Percentiles rank a stretch among this genome's conserved stretches.
Conservation (phyloP, 192 early-diverging fungal genomes). For the Backusella sp. region DNA sequence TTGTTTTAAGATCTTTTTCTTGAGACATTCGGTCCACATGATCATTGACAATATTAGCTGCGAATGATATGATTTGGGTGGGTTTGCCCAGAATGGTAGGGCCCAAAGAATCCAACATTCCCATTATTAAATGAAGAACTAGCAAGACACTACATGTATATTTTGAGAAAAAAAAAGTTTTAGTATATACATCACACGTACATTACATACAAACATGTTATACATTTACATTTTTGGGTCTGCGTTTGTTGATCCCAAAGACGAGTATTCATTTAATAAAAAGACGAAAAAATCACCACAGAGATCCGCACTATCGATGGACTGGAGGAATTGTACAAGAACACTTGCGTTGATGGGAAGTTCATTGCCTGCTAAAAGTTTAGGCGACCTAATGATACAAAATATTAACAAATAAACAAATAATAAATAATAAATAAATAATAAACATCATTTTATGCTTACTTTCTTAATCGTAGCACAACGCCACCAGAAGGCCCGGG, state of each 20-base stretch:
- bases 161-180: background rate
- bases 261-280: slow-evolving; percentile 69
- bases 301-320: slow-evolving; percentile 53
- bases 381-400: slow-evolving; percentile 15
- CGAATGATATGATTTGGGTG: slow-evolving; percentile 72
- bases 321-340: slow-evolving; percentile 65
- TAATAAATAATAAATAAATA: slow-evolving; percentile 35
- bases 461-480: slow-evolving; percentile 42
- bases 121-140: slow-evolving; percentile 57
- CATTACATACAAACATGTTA: background rate
- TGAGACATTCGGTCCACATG: slow-evolving; percentile 28
- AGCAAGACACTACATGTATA: slow-evolving; percentile 48
- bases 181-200: background rate
- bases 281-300: slow-evolving; percentile 75
- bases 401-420: slow-evolving; percentile 12
- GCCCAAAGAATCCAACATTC: slow-evolving; percentile 69
- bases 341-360: slow-evolving; percentile 54
- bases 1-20: background rate
- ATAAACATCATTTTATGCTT: slow-evolving; percentile 10
- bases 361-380: slow-evolving; percentile 32
- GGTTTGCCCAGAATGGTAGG: slow-evolving; percentile 74
- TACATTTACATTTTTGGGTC: slow-evolving; percentile 48
- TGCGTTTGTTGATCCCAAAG: slow-evolving; percentile 38
- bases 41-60: slow-evolving; percentile 60
- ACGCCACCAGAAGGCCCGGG: slow-evolving; percentile 49